Evolutionary conservation across 768 basidiomycete genomes (phyloP).

Genomic region (Russula sp.): DNA sequence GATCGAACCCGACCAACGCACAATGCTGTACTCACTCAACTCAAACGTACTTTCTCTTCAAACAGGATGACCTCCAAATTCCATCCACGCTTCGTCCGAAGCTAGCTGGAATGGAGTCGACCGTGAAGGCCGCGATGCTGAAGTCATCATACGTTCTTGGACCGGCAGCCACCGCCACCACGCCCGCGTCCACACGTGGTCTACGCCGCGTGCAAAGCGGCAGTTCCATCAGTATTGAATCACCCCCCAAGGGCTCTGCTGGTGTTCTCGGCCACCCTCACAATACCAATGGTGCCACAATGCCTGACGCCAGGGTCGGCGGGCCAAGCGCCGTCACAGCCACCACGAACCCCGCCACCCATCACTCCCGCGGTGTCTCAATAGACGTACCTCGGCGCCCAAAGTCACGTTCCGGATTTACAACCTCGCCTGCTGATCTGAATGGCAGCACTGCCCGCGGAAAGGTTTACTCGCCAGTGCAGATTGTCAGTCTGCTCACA

Average conservation of each 20-base stretch:
- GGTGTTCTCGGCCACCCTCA: slow-evolving; percentile 20
- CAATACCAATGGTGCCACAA: neutral
- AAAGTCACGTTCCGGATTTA: slow-evolving; percentile 51
- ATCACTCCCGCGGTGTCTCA: slow-evolving; percentile 59
- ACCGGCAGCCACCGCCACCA: slow-evolving; percentile 32
- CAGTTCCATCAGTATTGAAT: slow-evolving; percentile 59
- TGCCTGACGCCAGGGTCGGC: neutral
- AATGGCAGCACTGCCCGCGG: neutral
- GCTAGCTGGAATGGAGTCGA: slow-evolving; percentile 74
- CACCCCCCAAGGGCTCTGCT: slow-evolving; percentile 38
- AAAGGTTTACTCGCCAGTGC: slow-evolving; percentile 60
- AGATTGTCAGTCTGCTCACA: slow-evolving; percentile 64
- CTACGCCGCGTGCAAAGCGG: slow-evolving; percentile 71
- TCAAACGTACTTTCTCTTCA: neutral
- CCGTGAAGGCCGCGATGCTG: slow-evolving; percentile 89
- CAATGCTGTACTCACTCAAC: neutral
- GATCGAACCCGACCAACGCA: neutral
- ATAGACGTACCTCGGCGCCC: slow-evolving; percentile 50
- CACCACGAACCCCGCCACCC: neutral
- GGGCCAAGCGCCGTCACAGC: neutral
- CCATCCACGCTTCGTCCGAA: slow-evolving; percentile 74
- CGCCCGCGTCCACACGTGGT: slow-evolving; percentile 51
- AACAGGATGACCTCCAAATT: slow-evolving; percentile 86
- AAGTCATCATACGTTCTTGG: slow-evolving; percentile 65
- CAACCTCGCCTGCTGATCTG: slow-evolving; percentile 36